These are phyloP conservation scores for Ophiostoma sp. DNA, from an alignment of 2,329 filamentous ascomycete species.

Conservation along the genomic window DNA sequence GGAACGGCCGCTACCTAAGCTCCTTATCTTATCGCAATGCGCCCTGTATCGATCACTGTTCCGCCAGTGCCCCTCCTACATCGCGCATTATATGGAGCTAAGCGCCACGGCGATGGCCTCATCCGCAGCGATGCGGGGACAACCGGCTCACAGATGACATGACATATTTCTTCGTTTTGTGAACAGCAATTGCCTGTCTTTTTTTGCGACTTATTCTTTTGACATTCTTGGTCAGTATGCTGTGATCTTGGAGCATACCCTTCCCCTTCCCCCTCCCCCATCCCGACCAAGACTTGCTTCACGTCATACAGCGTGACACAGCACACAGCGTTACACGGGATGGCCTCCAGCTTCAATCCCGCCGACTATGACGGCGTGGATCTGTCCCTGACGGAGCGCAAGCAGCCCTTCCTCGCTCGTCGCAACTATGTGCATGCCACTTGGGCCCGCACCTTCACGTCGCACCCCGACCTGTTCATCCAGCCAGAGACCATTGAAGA, in stretches of 20 bases:
- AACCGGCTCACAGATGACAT: not conserved
- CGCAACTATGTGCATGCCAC: constrained; percentile 74
- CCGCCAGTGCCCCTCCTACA: constrained; percentile 9
- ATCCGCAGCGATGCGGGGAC: not conserved
- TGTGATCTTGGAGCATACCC: not conserved
- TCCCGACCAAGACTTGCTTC: not conserved
- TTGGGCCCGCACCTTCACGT: constrained; percentile 91
- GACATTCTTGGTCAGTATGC: not conserved
- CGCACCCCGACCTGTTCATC: constrained; percentile 83
- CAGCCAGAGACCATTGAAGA: constrained; percentile 73
- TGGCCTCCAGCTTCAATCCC: constrained; percentile 22
- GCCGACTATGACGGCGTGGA: constrained; percentile 26
- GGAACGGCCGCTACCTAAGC: not conserved
- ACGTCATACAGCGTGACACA: not conserved
- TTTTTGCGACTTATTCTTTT: not conserved
- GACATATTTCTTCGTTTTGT: constrained; percentile 12
- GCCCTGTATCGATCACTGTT: not conserved
- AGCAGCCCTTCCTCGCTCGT: constrained; percentile 68
- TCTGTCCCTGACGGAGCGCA: constrained; percentile 14
- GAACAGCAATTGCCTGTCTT: not conserved
- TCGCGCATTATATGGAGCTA: constrained; percentile 5
- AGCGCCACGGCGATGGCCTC: constrained; percentile 7
- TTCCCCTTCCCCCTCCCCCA: not conserved
- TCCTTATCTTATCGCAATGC: not conserved
- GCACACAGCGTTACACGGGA: not conserved